A percentile compares a stretch with the other conserved stretches of the same genome.
phyloP scores from a whole-genome alignment of 371 early-diverging fungal species.

The Choanephora cucurbitarum region DNA sequence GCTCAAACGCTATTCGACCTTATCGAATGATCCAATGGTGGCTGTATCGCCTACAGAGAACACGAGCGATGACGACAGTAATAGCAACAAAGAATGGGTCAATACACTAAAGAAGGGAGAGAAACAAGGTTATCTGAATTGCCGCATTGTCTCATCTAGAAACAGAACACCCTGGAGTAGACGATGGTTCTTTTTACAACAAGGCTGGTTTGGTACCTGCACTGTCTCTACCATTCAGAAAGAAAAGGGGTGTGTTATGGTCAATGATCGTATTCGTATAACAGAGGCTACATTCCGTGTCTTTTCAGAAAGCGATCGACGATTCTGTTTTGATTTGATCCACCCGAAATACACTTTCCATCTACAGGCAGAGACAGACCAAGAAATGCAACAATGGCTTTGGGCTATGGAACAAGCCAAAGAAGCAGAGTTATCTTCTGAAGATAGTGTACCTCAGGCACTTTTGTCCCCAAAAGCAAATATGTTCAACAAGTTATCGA shows the following conservation, averaged over 20 bases:
- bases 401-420: constrained; percentile 40
- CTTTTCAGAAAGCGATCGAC: constrained; percentile 55
- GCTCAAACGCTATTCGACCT: constrained; percentile 28
- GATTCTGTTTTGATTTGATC: constrained; percentile 69
- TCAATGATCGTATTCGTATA: constrained; percentile 52
- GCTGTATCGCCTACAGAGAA: constrained; percentile 1
- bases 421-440: not conserved
- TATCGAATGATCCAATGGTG: not conserved
- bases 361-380: constrained; percentile 68
- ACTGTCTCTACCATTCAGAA: constrained; percentile 40
- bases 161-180: constrained; percentile 42
- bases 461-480: not conserved
- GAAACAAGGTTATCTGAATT: constrained; percentile 39
- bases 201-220: constrained; percentile 50
- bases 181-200: constrained; percentile 58
- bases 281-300: constrained; percentile 52
- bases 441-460: not conserved
- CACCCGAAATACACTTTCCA: constrained; percentile 45
- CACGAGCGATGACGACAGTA: not conserved
- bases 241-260: constrained; percentile 52
- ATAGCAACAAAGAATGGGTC: too few species aligned
- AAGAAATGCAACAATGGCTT: constrained; percentile 69
- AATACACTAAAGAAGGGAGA: not conserved
- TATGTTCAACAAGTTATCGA: not conserved
- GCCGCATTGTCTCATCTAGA: constrained; percentile 10